Evolutionary conservation across 1,284 basidiomycete species (phyloP).

Genomic region (Peniophora sp.): DNA sequence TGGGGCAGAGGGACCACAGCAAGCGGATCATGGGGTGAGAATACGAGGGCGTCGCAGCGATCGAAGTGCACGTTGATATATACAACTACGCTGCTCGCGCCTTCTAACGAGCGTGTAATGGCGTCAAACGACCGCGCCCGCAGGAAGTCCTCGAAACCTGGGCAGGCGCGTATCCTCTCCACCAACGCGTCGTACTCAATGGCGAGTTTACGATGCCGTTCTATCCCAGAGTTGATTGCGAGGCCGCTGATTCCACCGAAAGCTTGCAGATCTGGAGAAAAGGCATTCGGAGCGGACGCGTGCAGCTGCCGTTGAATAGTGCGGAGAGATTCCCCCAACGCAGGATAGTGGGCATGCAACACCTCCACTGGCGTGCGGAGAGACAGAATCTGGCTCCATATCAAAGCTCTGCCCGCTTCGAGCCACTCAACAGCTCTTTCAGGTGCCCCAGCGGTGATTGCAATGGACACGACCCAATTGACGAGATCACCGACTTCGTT

Average conservation of each 20-base stretch:
- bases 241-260: neutral
- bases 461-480: neutral
- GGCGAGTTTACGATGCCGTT: neutral
- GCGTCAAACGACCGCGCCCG: neutral
- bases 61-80: neutral
- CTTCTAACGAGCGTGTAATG: neutral
- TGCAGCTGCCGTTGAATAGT: neutral
- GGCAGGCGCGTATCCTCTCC: neutral
- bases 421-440: neutral
- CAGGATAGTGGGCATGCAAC: neutral
- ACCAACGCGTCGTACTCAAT: neutral
- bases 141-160: neutral
- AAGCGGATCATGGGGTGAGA: neutral
- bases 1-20: neutral
- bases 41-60: neutral
- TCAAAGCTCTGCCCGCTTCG: neutral
- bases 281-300: no score
- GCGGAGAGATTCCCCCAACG: neutral
- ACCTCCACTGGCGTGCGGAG: neutral
- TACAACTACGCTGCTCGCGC: neutral
- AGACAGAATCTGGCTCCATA: neutral
- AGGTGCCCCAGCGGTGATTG: neutral
- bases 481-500: neutral
- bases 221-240: neutral
- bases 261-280: no score